These are phyloP conservation scores for Carpinus fangiana DNA, from an alignment of 306 rosid species.

Conservation along the genomic window DNA sequence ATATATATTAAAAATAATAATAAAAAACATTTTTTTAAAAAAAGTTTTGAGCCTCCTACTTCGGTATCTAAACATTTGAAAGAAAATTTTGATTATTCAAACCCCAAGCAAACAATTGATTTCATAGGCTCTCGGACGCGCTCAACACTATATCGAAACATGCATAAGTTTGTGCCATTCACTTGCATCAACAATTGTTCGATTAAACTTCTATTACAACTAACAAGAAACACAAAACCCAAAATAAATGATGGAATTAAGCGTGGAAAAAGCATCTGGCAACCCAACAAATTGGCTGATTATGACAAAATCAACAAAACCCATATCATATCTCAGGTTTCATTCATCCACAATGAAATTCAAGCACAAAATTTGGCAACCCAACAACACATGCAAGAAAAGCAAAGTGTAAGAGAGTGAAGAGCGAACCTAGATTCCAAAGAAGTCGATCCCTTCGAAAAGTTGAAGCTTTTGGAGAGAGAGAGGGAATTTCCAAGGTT, in stretches of 20 bases:
- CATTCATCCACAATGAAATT: constrained; percentile 8
- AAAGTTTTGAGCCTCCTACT: too few species aligned
- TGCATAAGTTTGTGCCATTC: too few species aligned
- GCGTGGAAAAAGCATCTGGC: neutral
- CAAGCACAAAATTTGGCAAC: constrained; percentile 10
- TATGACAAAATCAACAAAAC: neutral
- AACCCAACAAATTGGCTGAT: neutral
- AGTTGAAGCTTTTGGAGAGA: constrained; percentile 19
- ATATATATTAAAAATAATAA: too few species aligned
- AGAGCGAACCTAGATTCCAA: constrained; percentile 36
- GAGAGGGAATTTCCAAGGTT: constrained; percentile 14
- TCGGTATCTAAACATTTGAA: too few species aligned
- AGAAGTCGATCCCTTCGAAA: constrained; percentile 8
- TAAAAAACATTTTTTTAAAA: too few species aligned
- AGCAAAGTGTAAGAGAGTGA: neutral
- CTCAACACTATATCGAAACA: too few species aligned
- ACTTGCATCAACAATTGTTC: too few species aligned
- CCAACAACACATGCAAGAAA: neutral
- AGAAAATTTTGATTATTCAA: too few species aligned
- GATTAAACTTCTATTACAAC: too few species aligned
- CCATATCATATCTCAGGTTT: constrained; percentile 8
- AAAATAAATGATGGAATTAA: neutral
- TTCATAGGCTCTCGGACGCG: too few species aligned
- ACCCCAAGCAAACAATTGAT: too few species aligned
- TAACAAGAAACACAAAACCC: too few species aligned